phyloP scores from a whole-genome alignment of 2,329 filamentous ascomycete genomes.

The Venturia effusa region DNA sequence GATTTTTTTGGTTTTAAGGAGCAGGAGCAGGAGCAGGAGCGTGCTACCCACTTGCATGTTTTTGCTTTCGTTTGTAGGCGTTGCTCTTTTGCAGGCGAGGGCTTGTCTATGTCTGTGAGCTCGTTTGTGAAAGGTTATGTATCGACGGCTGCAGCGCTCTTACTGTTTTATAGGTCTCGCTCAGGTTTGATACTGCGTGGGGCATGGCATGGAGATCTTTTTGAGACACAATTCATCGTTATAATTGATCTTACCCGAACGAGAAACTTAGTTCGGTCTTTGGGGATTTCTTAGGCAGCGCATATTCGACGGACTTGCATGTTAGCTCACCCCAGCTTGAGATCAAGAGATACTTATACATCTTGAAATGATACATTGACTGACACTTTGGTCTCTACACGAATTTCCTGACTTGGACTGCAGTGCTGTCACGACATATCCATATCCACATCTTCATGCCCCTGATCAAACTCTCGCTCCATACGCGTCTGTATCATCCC shows the following conservation, averaged over 20 bases:
- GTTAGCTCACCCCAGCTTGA: too few species aligned
- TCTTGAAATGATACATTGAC: neutral
- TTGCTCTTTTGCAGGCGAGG: neutral
- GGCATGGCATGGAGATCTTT: too few species aligned
- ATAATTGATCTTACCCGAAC: too few species aligned
- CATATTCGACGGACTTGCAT: too few species aligned
- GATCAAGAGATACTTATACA: too few species aligned
- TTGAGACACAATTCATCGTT: too few species aligned
- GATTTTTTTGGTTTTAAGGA: neutral
- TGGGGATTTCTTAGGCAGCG: too few species aligned
- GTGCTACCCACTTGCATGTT: neutral
- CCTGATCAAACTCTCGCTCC: neutral
- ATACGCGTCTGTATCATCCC: neutral
- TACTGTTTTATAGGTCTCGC: too few species aligned
- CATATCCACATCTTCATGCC: conserved; percentile 22
- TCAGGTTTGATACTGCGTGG: too few species aligned
- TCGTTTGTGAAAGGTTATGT: too few species aligned
- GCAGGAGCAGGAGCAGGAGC: neutral
- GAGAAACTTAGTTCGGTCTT: too few species aligned
- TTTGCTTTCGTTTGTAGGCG: neutral
- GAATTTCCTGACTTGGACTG: neutral
- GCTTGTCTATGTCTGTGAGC: neutral
- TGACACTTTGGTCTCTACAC: neutral
- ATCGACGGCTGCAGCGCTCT: too few species aligned
- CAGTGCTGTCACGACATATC: conserved; percentile 21